Evolutionary conservation across 164 flowering plant species (phyloP).

Genomic region (Annona squamosa): DNA sequence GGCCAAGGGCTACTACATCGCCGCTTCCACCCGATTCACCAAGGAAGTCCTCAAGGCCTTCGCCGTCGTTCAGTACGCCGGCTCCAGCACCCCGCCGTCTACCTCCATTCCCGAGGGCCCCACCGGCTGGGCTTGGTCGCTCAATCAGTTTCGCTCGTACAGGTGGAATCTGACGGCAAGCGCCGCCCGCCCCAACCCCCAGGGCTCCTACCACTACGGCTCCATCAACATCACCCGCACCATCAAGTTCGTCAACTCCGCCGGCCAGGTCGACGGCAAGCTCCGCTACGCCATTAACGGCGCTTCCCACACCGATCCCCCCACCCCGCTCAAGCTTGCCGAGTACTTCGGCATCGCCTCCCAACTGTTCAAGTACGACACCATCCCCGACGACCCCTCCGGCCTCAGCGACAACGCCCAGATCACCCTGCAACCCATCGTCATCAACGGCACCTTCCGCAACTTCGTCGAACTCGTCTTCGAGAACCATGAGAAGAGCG

Average conservation of each 20-base stretch:
- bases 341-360: slow-evolving; percentile 28
- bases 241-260: slow-evolving; percentile 33
- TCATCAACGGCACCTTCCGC: slow-evolving; percentile 31
- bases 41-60: slow-evolving; percentile 28
- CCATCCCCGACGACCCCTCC: slow-evolving; percentile 29
- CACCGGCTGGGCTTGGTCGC: slow-evolving; percentile 32
- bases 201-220: slow-evolving; percentile 46
- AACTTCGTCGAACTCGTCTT: slow-evolving; percentile 44
- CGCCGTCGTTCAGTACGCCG: slow-evolving; percentile 23
- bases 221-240: slow-evolving; percentile 36
- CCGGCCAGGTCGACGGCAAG: slow-evolving; percentile 23
- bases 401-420: slow-evolving; percentile 1
- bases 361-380: slow-evolving; percentile 31
- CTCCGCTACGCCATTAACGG: slow-evolving; percentile 40
- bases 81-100: slow-evolving; percentile 22
- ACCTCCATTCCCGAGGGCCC: slow-evolving; percentile 26
- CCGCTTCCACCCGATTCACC: slow-evolving; percentile 39
- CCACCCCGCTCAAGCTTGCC: slow-evolving; percentile 35
- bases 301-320: slow-evolving; percentile 18
- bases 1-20: slow-evolving; percentile 37
- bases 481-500: slow-evolving; percentile 41
- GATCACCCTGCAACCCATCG: slow-evolving; percentile 15
- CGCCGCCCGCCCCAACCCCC: slow-evolving; percentile 44
- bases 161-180: slow-evolving; percentile 43
- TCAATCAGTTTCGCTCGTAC: slow-evolving; percentile 38